Conservation (phyloP, 108 stramenopile genomes). For the Cylindrotheca fusiformis region DNA sequence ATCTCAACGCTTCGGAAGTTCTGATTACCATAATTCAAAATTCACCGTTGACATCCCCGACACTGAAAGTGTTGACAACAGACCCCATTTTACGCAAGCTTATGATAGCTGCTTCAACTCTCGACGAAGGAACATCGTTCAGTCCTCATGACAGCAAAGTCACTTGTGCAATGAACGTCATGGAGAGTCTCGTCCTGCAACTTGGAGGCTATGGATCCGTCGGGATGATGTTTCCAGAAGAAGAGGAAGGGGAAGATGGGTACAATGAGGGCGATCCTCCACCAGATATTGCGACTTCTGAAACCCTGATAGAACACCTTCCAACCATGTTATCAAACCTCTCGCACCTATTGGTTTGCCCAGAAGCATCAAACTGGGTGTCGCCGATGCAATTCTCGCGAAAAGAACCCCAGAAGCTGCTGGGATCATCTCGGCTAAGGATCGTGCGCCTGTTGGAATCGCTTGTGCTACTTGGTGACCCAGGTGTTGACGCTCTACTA, state of each 20-base stretch:
- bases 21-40: constrained; percentile 85
- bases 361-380: constrained; percentile 54
- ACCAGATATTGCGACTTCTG: constrained; percentile 31
- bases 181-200: constrained; percentile 84
- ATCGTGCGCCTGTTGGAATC: constrained; percentile 83
- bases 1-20: constrained; percentile 79
- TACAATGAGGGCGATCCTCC: constrained; percentile 13
- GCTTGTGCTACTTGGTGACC: constrained; percentile 74
- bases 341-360: constrained; percentile 41
- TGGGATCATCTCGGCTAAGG: constrained; percentile 78
- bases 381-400: constrained; percentile 62
- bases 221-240: constrained; percentile 24
- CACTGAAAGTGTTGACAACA: constrained; percentile 53
- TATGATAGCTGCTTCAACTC: constrained; percentile 35
- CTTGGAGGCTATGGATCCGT: constrained; percentile 86
- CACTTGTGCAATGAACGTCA: constrained; percentile 78
- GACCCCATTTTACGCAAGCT: constrained; percentile 56
- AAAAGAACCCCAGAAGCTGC: constrained; percentile 46
- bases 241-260: constrained; percentile 10
- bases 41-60: constrained; percentile 63
- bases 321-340: constrained; percentile 48
- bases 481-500: constrained; percentile 58
- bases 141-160: constrained; percentile 62
- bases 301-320: constrained; percentile 52
- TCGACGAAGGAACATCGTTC: constrained; percentile 40